Evolutionary conservation across 1,139 yeast species (phyloP), one percentile per base, ranked within the genome.

Genomic region (Saccharomyces uvarum): DNA sequence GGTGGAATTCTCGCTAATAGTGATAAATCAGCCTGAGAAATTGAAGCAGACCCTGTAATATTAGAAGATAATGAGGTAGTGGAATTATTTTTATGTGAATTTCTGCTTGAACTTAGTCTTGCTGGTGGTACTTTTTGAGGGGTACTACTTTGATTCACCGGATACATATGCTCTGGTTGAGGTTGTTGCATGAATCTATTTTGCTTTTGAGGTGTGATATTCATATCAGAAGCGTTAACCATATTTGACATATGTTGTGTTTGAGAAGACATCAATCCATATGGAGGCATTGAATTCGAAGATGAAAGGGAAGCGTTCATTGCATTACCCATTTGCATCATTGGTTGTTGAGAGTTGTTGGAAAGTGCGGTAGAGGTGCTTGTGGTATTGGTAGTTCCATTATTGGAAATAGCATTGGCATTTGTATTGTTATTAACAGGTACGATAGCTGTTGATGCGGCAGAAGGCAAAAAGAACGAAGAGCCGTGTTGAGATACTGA

Each of bases 1-100:
- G 97, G 97, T 41, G 97, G 91, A 26, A 91, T 89, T 59, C 88
- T 73, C 0, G 91, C 89, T 51, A 86, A 73, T 51, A 86, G 73
- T 1, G 89, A 83, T 60, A 86, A 75, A 66, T 86, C 93, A 28
- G 72, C 74, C 11, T 88, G 89, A n/a, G 86, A 67, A 13, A 69
- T 68, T 16, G 67, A 56, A 32, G 60, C 53, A 44, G 62, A 51
- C 41, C 64, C 50, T 48, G 60, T 51, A 46, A 56, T 53, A 53
- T 53, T 56, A 31, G 57, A 54, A 24, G 50, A 47, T 33, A 53
- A 14, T 16, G 55, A 50, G 3, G 50, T 28, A 7, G 42, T 47
- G 8, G 56, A 50, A 19, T 49, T 27, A 47, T 47, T 54, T n/a
- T 51, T 50, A 16, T 56, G 57, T 16, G 59, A 38, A 33, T 53